Evolutionary conservation across 108 stramenopile genomes (phyloP).

Genomic region (Conticribra weissflogii): DNA sequence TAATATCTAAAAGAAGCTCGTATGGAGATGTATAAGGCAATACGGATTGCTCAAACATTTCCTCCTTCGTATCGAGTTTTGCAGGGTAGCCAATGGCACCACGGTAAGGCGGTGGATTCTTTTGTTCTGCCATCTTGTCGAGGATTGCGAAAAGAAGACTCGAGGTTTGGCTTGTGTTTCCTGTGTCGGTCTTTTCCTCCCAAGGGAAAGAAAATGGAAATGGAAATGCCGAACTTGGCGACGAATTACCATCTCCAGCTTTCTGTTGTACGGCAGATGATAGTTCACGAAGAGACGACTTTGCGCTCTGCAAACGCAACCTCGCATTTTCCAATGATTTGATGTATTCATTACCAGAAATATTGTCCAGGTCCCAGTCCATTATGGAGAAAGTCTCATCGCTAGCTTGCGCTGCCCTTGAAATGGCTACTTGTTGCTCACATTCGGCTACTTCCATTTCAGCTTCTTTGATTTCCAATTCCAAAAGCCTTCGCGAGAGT

Average conservation of each 20-base stretch:
- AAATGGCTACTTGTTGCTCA: conserved; percentile 67
- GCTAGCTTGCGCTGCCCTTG: conserved; percentile 12
- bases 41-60: conserved; percentile 26
- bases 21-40: conserved; percentile 70
- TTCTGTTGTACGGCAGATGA: neutral
- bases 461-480: conserved; percentile 70
- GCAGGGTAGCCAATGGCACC: conserved; percentile 85
- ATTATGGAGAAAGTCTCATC: neutral
- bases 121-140: conserved; percentile 28
- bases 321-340: conserved; percentile 36
- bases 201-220: conserved; percentile 19
- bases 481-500: conserved; percentile 64
- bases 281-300: conserved; percentile 28
- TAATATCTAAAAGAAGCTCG: conserved; percentile 70
- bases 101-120: conserved; percentile 70
- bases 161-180: conserved; percentile 4
- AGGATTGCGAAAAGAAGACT: conserved; percentile 28
- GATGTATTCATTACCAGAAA: conserved; percentile 4
- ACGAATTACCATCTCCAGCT: neutral
- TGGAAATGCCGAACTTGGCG: neutral
- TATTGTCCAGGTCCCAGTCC: neutral
- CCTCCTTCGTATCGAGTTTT: conserved; percentile 47
- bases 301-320: conserved; percentile 27
- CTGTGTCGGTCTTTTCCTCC: conserved; percentile 6
- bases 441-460: conserved; percentile 74